Base-by-base conservation (phyloP, 2,329 filamentous ascomycete species). In the Cephalotrichum gorgonifer region DNA sequence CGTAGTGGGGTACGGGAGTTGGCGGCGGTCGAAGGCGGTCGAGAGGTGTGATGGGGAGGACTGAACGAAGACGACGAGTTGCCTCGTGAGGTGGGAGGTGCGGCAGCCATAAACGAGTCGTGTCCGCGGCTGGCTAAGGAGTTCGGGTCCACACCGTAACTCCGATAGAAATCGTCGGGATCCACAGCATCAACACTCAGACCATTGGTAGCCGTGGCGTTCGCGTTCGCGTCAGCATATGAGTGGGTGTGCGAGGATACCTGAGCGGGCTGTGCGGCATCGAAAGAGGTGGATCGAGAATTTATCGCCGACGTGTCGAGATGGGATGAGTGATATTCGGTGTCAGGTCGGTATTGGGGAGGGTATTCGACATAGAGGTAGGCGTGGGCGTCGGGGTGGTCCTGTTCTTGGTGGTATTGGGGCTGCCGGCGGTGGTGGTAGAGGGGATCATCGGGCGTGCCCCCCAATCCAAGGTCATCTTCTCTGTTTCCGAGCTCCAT, bases 101-200 rank as follows among this genome's bases (percentile, higher is more conserved):
- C 67, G 53, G 62, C 58, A 44, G 48, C 48, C 48, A 50, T 50
- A 22, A 60, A 53, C 48, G 55, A 51, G 56, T 69, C 66, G 57
- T 50, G 48, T 30, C 50, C 46, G 46, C 35, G 26, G 47, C 51
- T 51, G 50, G 51, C 43, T 49, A 49, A 56, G 58, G 46, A 63
- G 60, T 54, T 56, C 55, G 56, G 61, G 62, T 67, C 64, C 48
- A 62, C 58, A 57, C 62, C 63, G 56, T 73, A 74, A 60, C 66
- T 70, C 56, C 70, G 71, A 64, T 78, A 78, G 62, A 76, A 78
- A 60, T 75, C 68, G 70, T 76, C 74, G 56, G 75, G 73, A 57
- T 75, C 70, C 63, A 71, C 60, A 57, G 67, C 26, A 17, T 65
- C 60, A 64, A 60, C 54, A 62, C 64, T 67, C 69, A 44, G 64